These are phyloP conservation scores for Phytophthora megakarya DNA, from an alignment of 352 stramenopile species.

Conservation along the genomic window DNA sequence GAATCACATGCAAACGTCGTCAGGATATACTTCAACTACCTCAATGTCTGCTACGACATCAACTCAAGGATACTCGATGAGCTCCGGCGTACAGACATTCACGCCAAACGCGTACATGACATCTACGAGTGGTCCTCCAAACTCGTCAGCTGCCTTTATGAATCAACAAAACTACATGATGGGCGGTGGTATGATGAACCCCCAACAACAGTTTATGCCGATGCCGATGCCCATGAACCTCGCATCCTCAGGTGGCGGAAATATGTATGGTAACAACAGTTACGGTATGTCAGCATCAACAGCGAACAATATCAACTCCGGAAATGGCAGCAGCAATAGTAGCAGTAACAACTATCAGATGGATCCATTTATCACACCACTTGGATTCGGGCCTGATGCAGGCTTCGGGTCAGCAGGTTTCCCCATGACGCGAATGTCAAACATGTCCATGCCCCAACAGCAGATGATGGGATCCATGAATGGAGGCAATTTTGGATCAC, in stretches of 20 bases:
- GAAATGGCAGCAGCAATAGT: slow-evolving; percentile 25
- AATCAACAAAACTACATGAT: slow-evolving; percentile 60
- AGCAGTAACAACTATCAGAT: slow-evolving; percentile 50
- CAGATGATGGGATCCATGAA: slow-evolving; percentile 64
- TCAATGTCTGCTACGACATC: slow-evolving; percentile 37
- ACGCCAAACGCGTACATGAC: slow-evolving; percentile 50
- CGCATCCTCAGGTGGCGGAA: slow-evolving; percentile 22
- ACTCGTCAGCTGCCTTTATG: slow-evolving; percentile 40
- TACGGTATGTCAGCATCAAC: slow-evolving; percentile 39
- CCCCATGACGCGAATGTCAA: slow-evolving; percentile 39
- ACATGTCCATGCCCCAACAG: slow-evolving; percentile 45
- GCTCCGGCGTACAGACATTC: slow-evolving; percentile 36
- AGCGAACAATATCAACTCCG: slow-evolving; percentile 17
- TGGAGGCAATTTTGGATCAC: slow-evolving; percentile 35
- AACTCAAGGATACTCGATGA: slow-evolving; percentile 45
- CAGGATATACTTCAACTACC: slow-evolving; percentile 30
- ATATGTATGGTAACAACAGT: slow-evolving; percentile 58
- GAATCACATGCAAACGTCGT: slow-evolving; percentile 32
- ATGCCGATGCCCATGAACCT: slow-evolving; percentile 66
- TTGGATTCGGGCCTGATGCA: slow-evolving; percentile 37
- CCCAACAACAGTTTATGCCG: slow-evolving; percentile 62
- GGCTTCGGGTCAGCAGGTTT: slow-evolving; percentile 48
- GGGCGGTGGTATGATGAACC: slow-evolving; percentile 52
- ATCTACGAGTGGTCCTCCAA: slow-evolving; percentile 24
- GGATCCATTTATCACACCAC: slow-evolving; percentile 72